These are phyloP conservation scores for Teratosphaeria epicoccoides DNA, from an alignment of 2,329 filamentous ascomycete species.

Conservation along the genomic window DNA sequence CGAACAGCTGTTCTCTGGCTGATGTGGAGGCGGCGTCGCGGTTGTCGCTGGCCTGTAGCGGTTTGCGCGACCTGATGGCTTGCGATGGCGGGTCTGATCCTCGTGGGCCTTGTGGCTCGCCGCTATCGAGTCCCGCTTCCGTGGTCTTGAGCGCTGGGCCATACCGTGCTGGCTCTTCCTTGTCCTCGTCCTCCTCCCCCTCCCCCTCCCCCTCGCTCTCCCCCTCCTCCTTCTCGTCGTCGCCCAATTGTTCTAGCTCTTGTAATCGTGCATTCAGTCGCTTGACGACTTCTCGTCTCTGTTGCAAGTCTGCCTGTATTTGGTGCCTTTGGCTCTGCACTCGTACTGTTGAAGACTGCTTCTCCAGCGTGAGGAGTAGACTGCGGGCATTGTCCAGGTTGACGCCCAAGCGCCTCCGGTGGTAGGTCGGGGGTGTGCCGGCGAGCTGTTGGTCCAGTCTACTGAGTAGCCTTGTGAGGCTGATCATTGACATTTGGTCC, in stretches of 20 bases:
- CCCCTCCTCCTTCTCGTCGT: slow-evolving; percentile 28
- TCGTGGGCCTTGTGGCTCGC: slow-evolving; percentile 9
- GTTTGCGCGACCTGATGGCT: slow-evolving; percentile 17
- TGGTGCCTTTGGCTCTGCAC: slow-evolving; percentile 49
- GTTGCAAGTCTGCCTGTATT: slow-evolving; percentile 51
- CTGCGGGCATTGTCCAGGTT: slow-evolving; percentile 63
- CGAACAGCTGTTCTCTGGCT: slow-evolving; percentile 29
- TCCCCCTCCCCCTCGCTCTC: slow-evolving; percentile 30
- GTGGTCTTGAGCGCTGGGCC: slow-evolving; percentile 29
- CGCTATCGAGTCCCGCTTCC: slow-evolving; percentile 18
- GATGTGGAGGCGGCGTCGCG: slow-evolving; percentile 22
- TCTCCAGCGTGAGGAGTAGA: slow-evolving; percentile 60
- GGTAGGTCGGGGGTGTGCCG: slow-evolving; percentile 45
- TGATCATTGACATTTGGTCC: slow-evolving; percentile 25
- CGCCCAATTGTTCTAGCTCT: slow-evolving; percentile 53
- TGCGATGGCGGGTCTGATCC: slow-evolving; percentile 1
- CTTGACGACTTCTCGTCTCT: slow-evolving; percentile 57
- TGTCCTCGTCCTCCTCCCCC: slow-evolving; percentile 29
- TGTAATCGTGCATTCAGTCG: slow-evolving; percentile 54
- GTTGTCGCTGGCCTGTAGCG: slow-evolving; percentile 16
- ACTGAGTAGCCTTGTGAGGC: slow-evolving; percentile 51
- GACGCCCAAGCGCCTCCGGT: slow-evolving; percentile 49
- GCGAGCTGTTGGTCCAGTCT: slow-evolving; percentile 54
- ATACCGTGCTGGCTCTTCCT: slow-evolving; percentile 32
- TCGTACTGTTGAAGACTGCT: slow-evolving; percentile 52